Evolutionary conservation across 305 asterid species (phyloP), one percentile per base, ranked within the genome.

Genomic region (Euphrasia arctica): DNA sequence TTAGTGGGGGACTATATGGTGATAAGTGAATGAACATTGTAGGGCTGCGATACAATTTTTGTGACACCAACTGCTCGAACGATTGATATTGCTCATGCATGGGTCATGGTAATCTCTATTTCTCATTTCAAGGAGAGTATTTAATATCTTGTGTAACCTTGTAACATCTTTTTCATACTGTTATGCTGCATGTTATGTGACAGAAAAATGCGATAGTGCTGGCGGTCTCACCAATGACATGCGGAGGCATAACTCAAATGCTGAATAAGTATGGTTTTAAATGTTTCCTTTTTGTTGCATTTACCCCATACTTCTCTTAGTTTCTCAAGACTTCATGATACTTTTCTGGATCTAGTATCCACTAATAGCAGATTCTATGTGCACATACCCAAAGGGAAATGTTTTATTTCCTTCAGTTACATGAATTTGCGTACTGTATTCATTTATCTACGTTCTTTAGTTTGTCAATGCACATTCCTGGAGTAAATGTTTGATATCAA

Each of bases 61-160:
- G 98, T 81, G 78, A 91, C 98, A 65, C 88, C 96, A 49, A 89
- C 96, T 42, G 96, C 98, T 67, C 91, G 96, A 75, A 89, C 95
- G 62, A 87, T 91, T 65, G 98, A 91, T 76, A 76, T 91, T 77
- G 83, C 95, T 39, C 80, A 78, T 67, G 82, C 86, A 60, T 81
- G 83, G 83, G 68, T 78, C 71, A 81, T 81, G 86, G 86, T 81
- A 78, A 62, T 74, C 61, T 55, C 67, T 31, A 15, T 60, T 66
- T 69, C 29, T 14, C 65, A 54, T 65, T 70, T 45, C 5, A 60
- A 28, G 36, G 47, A 54, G 59, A 49, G 63, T 69, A 48, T 65
- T 63, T 56, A 28, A 12, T 74, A 25, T 69, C 71, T 70, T 67
- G 29, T 61, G 58, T 60, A 49, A 72, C 68, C 56, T 57, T 58